Evolutionary conservation across 2,329 filamentous ascomycete genomes (phyloP).

Genomic region (Fusarium sterilihyphosum): DNA sequence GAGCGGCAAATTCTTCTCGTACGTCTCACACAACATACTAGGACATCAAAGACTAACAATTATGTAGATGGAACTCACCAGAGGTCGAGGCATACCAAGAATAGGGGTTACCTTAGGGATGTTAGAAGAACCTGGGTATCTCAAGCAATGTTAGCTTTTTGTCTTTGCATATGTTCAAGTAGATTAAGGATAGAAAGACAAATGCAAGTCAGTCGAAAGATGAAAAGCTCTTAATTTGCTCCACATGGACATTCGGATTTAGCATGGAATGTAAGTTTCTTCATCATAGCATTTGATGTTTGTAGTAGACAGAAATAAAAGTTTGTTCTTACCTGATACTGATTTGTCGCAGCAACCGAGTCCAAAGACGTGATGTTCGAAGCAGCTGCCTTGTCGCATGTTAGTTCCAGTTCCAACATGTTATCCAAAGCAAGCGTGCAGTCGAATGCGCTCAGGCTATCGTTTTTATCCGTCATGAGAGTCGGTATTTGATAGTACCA

Average conservation of each 20-base stretch:
- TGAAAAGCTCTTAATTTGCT: conserved; percentile 81
- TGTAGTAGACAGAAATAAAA: conserved; percentile 32
- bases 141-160: conserved; percentile 41
- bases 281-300: conserved; percentile 66
- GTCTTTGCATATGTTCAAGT: conserved; percentile 10
- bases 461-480: conserved; percentile 51
- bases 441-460: conserved; percentile 45
- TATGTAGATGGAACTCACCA: conserved; percentile 50
- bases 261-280: conserved; percentile 77
- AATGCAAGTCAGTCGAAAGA: conserved; percentile 78
- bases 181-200: conserved; percentile 37
- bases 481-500: conserved; percentile 60
- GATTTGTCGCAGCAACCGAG: neutral
- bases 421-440: conserved; percentile 1
- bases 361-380: neutral
- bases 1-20: conserved; percentile 81
- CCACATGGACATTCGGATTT: conserved; percentile 75
- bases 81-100: conserved; percentile 66
- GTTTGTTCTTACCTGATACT: conserved; percentile 41
- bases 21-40: conserved; percentile 45
- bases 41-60: conserved; percentile 26
- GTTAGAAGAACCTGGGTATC: conserved; percentile 21
- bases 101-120: conserved; percentile 6
- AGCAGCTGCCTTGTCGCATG: conserved; percentile 7
- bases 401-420: conserved; percentile 11